phyloP scores from a whole-genome alignment of 139 green algal species.

The Axilococcus clingmanii region DNA sequence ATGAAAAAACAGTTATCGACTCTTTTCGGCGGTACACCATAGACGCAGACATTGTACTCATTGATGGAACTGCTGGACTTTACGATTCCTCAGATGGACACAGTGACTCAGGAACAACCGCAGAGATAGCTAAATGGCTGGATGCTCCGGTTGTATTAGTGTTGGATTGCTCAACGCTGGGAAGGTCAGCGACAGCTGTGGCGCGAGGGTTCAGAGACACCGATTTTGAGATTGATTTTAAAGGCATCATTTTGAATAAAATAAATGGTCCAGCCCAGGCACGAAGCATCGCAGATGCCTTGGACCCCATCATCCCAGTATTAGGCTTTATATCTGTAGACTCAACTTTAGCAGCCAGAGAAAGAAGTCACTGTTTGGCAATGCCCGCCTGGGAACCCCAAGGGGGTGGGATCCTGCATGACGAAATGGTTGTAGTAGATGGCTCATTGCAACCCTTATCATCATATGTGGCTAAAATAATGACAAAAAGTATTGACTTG shows the following conservation, averaged over 20 bases:
- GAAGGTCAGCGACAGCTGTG: constrained; percentile 39
- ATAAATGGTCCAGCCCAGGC: constrained; percentile 36
- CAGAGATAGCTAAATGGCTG: constrained; percentile 73
- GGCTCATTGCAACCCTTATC: too few relatives aligned
- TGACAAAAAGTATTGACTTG: too few relatives aligned
- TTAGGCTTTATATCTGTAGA: too few relatives aligned
- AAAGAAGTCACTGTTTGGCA: too few relatives aligned
- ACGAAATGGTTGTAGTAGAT: too few relatives aligned
- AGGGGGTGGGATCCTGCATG: constrained; percentile 2
- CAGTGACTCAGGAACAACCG: constrained; percentile 48
- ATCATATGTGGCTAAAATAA: too few relatives aligned
- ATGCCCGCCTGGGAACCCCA: too few relatives aligned
- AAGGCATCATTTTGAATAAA: constrained; percentile 78
- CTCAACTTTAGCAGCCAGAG: too few relatives aligned
- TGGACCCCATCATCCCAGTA: too few relatives aligned
- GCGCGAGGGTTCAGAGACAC: constrained; percentile 36
- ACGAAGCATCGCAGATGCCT: constrained; percentile 45
- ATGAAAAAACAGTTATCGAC: constrained; percentile 32
- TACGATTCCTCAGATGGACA: constrained; percentile 43
- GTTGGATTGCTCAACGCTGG: constrained; percentile 56
- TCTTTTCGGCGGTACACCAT: constrained; percentile 27
- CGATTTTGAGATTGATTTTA: constrained; percentile 50
- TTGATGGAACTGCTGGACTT: constrained; percentile 76
- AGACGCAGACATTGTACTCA: constrained; percentile 60
- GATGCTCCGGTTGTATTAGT: constrained; percentile 74